Evolutionary conservation across 2,329 filamentous ascomycete species (phyloP), one percentile per base, ranked within the genome.

Genomic region (Trichoderma gracile): DNA sequence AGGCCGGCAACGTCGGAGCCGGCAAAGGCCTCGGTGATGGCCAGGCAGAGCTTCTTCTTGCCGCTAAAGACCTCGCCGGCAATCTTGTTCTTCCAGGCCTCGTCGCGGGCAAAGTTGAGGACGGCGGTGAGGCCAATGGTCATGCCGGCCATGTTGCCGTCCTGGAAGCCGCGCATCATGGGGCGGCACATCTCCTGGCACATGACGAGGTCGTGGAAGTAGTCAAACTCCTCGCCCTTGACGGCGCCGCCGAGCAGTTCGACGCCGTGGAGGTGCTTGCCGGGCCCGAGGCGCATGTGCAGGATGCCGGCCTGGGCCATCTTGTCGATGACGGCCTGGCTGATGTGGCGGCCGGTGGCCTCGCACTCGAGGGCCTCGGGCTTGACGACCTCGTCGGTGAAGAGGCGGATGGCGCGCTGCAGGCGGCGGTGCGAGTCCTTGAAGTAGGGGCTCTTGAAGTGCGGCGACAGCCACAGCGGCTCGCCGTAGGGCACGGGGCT

Each of bases 91-190:
- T 88, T 88, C 70, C 91, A 84, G 47, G 79, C 79, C 63, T 86
- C 80, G 71, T 94, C 84, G 58, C 84, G 86, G 75, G 90, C 85
- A 82, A 89, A 96, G 79, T 94, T 89, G 73, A 92, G 83, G 25
- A 96, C 86, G 12, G 91, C 91, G 1, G 92, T 91, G 68, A 96
- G 78, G 45, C 87, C 87, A 69, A 96, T 96, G 30, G 88, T 88
- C 90, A 96, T 92, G 59, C 92, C 92, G 2, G 91, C 89, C 85
- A 96, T 86, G 77, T 92, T 93, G 3, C 91, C 92, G 74, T 96
- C 92, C 75, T 92, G 88, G 78, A 95, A 96, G 1, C 92, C 92
- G 70, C 91, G 81, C 30, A 89, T 87, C 74, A 89, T 91, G 7
- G 85, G 80, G 38, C 92, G 83, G 1, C 84, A 82, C 69, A 91